phyloP scores from a whole-genome alignment of 2,329 filamentous ascomycete genomes.

The Claviceps purpurea region DNA sequence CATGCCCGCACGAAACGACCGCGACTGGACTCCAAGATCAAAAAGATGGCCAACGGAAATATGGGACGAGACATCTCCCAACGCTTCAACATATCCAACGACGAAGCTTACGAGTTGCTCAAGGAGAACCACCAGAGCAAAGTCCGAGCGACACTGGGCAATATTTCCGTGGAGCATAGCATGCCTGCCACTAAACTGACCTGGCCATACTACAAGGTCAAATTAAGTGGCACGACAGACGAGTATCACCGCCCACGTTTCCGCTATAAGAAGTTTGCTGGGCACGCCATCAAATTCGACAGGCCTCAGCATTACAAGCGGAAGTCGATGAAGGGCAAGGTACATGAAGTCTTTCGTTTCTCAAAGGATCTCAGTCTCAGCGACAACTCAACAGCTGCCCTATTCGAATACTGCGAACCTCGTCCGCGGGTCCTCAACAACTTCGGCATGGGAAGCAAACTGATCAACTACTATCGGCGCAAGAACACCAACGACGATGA shows the following conservation, averaged over 20 bases:
- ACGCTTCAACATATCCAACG: constrained; percentile 92
- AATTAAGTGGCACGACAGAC: constrained; percentile 58
- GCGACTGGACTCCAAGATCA: constrained; percentile 42
- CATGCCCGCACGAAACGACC: constrained; percentile 49
- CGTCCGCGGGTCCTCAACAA: constrained; percentile 85
- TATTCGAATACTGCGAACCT: constrained; percentile 94
- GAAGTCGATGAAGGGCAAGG: constrained; percentile 70
- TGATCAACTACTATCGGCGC: constrained; percentile 95
- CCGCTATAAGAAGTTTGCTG: constrained; percentile 53
- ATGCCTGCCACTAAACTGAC: constrained; percentile 82
- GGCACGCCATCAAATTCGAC: constrained; percentile 57
- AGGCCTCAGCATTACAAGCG: constrained; percentile 63
- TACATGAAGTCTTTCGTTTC: constrained; percentile 63
- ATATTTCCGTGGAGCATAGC: constrained; percentile 87
- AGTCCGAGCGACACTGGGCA: constrained; percentile 81
- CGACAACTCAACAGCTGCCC: constrained; percentile 76
- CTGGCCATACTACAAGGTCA: constrained; percentile 92
- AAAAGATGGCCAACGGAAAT: constrained; percentile 54
- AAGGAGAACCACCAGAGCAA: constrained; percentile 97
- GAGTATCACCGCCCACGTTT: constrained; percentile 76
- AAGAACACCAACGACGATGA: constrained; percentile 61
- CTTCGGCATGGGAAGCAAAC: constrained; percentile 90
- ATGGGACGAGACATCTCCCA: constrained; percentile 60
- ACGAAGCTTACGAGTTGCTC: constrained; percentile 86
- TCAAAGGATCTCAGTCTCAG: constrained; percentile 74